phyloP scores from a whole-genome alignment of 805 yeast genomes.

The Candida succiphila region DNA sequence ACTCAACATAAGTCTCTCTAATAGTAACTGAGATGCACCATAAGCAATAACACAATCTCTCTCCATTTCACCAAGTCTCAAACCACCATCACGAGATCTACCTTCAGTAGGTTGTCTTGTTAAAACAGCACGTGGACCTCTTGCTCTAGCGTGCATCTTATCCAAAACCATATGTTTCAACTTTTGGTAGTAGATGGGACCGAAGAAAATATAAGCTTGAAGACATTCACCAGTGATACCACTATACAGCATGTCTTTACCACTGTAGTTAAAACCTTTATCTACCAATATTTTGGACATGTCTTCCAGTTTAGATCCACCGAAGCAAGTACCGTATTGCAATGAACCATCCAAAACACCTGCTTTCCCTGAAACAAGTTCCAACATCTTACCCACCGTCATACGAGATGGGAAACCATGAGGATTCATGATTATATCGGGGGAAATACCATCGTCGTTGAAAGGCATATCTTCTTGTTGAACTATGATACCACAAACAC shows the following conservation, averaged over 20 bases:
- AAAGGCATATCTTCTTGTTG: slow-evolving; percentile 96
- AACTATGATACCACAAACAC: slow-evolving; percentile 97
- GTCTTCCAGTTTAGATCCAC: slow-evolving; percentile 93
- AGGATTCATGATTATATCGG: slow-evolving; percentile 97
- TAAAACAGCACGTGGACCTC: slow-evolving; percentile 97
- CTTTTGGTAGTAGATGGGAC: slow-evolving; percentile 96
- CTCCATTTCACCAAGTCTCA: slow-evolving; percentile 98
- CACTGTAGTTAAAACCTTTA: slow-evolving; percentile 88
- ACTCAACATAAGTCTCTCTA: slow-evolving; percentile 92
- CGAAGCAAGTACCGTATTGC: slow-evolving; percentile 97
- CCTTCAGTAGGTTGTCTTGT: slow-evolving; percentile 99
- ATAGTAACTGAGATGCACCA: slow-evolving; percentile 90
- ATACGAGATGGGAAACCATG: slow-evolving; percentile 99
- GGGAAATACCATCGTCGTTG: slow-evolving; percentile 82
- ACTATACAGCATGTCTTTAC: slow-evolving; percentile 94
- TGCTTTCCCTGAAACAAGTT: slow-evolving; percentile 92
- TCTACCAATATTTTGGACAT: slow-evolving; percentile 88
- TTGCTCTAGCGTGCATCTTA: slow-evolving; percentile 98
- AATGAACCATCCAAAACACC: slow-evolving; percentile 88
- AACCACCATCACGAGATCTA: slow-evolving; percentile 97
- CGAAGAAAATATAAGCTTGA: slow-evolving; percentile 96
- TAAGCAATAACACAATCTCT: slow-evolving; percentile 99
- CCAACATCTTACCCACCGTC: slow-evolving; percentile 99
- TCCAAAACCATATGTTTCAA: slow-evolving; percentile 98
- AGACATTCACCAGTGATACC: slow-evolving; percentile 97